These are phyloP conservation scores for Lithohypha guttulata DNA, from an alignment of 2,329 filamentous ascomycete species.

Conservation along the genomic window DNA sequence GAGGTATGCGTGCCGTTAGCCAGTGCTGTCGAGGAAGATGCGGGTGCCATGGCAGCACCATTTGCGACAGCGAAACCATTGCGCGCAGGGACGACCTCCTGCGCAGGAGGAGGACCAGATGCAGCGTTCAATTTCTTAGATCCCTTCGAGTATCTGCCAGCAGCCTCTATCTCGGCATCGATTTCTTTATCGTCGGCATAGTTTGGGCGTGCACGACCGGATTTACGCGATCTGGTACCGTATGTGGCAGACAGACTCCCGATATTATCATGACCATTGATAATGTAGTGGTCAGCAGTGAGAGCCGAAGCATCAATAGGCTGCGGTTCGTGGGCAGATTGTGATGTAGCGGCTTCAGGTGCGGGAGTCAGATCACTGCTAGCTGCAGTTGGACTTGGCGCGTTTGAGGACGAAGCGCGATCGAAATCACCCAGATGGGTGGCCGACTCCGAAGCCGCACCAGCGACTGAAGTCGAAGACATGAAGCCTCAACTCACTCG, in stretches of 20 bases:
- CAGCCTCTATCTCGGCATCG: constrained; percentile 73
- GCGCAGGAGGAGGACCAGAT: constrained; percentile 25
- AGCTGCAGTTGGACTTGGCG: constrained; percentile 9
- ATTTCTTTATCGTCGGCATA: constrained; percentile 91
- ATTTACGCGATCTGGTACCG: constrained; percentile 83
- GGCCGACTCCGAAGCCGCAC: constrained; percentile 6
- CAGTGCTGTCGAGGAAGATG: not conserved
- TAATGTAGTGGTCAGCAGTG: constrained; percentile 27
- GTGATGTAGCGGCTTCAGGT: constrained; percentile 19
- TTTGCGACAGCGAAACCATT: constrained; percentile 14
- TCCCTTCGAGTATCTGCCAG: constrained; percentile 15
- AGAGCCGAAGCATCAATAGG: constrained; percentile 37
- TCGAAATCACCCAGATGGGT: constrained; percentile 9
- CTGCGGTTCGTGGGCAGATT: constrained; percentile 30
- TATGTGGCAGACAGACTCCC: constrained; percentile 61
- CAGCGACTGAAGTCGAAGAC: constrained; percentile 7
- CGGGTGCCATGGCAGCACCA: not conserved
- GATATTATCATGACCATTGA: constrained; percentile 31
- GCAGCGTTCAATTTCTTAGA: constrained; percentile 27
- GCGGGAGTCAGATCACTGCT: constrained; percentile 14
- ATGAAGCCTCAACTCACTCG: constrained; percentile 5
- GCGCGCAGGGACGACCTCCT: constrained; percentile 23
- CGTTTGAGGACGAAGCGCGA: constrained; percentile 7
- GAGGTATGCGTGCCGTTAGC: constrained; percentile 26
- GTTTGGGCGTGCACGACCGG: constrained; percentile 69